A percentile compares a stretch with the other conserved stretches of the same genome.
Evolutionary conservation across 2,329 filamentous ascomycete species (phyloP).

Genomic region (Trichoderma lentiforme): DNA sequence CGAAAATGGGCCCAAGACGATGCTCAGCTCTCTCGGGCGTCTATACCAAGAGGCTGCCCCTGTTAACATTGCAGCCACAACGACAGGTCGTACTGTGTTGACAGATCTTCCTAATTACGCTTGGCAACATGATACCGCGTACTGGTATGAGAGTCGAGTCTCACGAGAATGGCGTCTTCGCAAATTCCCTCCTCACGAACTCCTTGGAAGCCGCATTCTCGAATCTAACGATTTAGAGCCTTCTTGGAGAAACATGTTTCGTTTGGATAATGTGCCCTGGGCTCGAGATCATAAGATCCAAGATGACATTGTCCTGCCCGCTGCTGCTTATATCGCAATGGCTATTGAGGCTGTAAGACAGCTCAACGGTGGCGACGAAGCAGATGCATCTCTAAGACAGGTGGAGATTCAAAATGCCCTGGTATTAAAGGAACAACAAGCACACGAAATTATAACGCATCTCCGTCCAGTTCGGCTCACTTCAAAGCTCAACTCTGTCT

Average conservation of each 20-base stretch:
- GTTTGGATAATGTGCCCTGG: slow-evolving; percentile 41
- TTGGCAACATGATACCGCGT: slow-evolving; percentile 24
- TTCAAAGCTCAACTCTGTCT: slow-evolving; percentile 14
- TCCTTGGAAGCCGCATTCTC: slow-evolving; percentile 28
- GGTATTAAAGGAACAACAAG: slow-evolving; percentile 10
- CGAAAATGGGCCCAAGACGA: slow-evolving; percentile 14
- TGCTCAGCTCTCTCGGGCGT: slow-evolving; percentile 21
- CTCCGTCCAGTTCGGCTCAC: slow-evolving; percentile 14
- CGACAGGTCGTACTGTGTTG: slow-evolving; percentile 25
- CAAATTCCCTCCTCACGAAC: slow-evolving; percentile 27
- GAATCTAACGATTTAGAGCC: slow-evolving; percentile 34
- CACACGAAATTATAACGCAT: slow-evolving; percentile 20
- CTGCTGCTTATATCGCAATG: slow-evolving; percentile 42
- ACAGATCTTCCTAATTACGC: slow-evolving; percentile 34
- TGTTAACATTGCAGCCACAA: slow-evolving; percentile 16
- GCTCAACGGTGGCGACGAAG: neutral
- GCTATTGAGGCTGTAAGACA: slow-evolving; percentile 38
- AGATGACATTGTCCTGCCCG: slow-evolving; percentile 40
- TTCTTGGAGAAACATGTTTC: slow-evolving; percentile 39
- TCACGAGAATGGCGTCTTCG: slow-evolving; percentile 26
- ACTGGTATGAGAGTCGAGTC: slow-evolving; percentile 25
- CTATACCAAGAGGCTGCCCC: slow-evolving; percentile 20
- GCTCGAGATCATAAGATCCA: slow-evolving; percentile 42
- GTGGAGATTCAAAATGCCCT: slow-evolving; percentile 18
- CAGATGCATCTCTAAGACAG: slow-evolving; percentile 13